These are phyloP conservation scores for Tephrocybe sp. DNA, from an alignment of 768 basidiomycete species.

Conservation along the genomic window DNA sequence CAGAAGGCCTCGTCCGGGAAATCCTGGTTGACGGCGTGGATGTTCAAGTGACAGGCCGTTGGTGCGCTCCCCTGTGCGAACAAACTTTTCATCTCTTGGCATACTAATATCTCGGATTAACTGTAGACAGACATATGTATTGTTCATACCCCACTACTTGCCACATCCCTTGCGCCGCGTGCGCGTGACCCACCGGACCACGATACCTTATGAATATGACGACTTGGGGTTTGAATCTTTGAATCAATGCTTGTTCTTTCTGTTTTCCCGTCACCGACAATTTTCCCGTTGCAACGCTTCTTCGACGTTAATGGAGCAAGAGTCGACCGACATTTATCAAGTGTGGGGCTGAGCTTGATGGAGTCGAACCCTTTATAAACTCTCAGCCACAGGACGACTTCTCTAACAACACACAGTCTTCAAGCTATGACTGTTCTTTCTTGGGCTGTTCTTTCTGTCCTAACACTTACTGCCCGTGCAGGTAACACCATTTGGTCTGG, in stretches of 20 bases:
- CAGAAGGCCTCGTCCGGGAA: conserved; percentile 43
- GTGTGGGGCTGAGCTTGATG: not conserved
- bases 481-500: conserved; percentile 58
- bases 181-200: conserved; percentile 21
- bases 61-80: conserved; percentile 21
- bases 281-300: conserved; percentile 31
- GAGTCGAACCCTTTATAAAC: conserved; percentile 12
- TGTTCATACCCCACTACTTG: conserved; percentile 20
- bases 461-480: conserved; percentile 36
- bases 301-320: conserved; percentile 23
- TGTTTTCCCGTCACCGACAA: conserved; percentile 36
- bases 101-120: conserved; percentile 41
- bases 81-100: conserved; percentile 25
- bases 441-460: conserved; percentile 33
- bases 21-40: conserved; percentile 68
- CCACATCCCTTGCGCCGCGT: conserved; percentile 17
- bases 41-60: conserved; percentile 43
- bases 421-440: conserved; percentile 26
- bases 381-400: not conserved
- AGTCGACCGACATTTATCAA: conserved; percentile 33
- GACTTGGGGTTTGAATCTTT: conserved; percentile 3
- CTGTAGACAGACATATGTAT: conserved; percentile 26
- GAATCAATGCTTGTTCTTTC: conserved; percentile 8
- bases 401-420: not conserved
- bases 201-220: conserved; percentile 19